Percentiles rank a stretch among this genome's conserved stretches.
Evolutionary conservation across 2,329 filamentous ascomycete species (phyloP).

Genomic region (Neofusicoccum umdonicola): DNA sequence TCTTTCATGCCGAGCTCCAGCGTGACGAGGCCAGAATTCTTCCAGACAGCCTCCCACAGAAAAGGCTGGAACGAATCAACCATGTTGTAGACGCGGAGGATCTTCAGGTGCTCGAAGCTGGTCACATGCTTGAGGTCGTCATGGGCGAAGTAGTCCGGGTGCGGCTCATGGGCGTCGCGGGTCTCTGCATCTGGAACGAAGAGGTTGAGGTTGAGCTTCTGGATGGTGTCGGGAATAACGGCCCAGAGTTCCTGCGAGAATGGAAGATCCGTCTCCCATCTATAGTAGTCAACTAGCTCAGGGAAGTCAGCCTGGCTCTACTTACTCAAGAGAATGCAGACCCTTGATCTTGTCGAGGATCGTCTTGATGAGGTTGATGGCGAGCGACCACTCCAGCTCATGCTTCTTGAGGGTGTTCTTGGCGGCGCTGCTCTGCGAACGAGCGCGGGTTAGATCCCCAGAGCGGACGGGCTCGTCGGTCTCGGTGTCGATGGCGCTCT

Average conservation of each 20-base stretch:
- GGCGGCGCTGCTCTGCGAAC: constrained; percentile 13
- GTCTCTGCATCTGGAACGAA: constrained; percentile 25
- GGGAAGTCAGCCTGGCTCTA: neutral
- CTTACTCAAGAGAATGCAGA: constrained; percentile 31
- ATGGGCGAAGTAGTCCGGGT: constrained; percentile 25
- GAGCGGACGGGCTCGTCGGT: constrained; percentile 8
- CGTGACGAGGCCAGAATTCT: constrained; percentile 26
- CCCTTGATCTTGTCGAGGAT: constrained; percentile 25
- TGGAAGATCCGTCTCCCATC: constrained; percentile 30
- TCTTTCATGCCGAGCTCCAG: constrained; percentile 31
- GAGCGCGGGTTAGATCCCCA: neutral
- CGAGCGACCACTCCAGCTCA: constrained; percentile 23
- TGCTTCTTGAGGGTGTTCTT: neutral
- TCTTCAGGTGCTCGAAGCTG: constrained; percentile 25
- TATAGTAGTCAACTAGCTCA: constrained; percentile 18
- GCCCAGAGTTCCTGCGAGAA: constrained; percentile 27
- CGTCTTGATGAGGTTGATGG: constrained; percentile 21
- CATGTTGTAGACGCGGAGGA: constrained; percentile 31
- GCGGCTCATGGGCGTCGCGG: constrained; percentile 17
- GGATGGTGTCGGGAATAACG: constrained; percentile 24
- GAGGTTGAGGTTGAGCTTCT: constrained; percentile 31
- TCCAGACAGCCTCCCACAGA: constrained; percentile 32
- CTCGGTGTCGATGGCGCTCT: neutral
- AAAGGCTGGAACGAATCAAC: constrained; percentile 28
- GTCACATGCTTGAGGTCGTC: constrained; percentile 27